phyloP scores from a whole-genome alignment of 192 early-diverging fungal species.

The Coemansia sp. region DNA sequence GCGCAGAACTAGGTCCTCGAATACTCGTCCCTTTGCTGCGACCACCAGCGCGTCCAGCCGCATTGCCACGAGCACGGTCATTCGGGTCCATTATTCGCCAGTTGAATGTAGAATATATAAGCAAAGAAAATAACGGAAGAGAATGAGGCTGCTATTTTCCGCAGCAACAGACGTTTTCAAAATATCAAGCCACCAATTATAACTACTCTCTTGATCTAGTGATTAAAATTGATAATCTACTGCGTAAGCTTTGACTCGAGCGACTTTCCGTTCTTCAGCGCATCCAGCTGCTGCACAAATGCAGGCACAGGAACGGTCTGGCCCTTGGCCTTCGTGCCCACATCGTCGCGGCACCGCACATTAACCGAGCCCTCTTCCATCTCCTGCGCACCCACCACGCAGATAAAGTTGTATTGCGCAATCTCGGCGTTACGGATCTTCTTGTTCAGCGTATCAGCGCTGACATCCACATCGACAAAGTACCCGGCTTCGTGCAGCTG shows the following conservation, averaged over 20 bases:
- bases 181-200: not conserved
- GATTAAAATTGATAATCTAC: not conserved
- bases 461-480: conserved; percentile 82
- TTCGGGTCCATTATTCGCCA: conserved; percentile 31
- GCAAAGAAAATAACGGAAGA: conserved; percentile 6
- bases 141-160: not conserved
- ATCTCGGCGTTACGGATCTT: conserved; percentile 97
- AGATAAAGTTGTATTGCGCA: conserved; percentile 96
- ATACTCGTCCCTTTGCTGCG: conserved; percentile 19
- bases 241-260: conserved; percentile 59
- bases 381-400: conserved; percentile 91
- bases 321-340: conserved; percentile 78
- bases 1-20: conserved; percentile 50
- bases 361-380: conserved; percentile 83
- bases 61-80: conserved; percentile 34
- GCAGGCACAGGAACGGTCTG: conserved; percentile 72
- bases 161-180: not conserved
- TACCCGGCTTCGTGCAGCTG: conserved; percentile 72
- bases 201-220: not conserved
- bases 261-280: conserved; percentile 18
- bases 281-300: conserved; percentile 79
- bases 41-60: conserved; percentile 5
- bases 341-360: conserved; percentile 85
- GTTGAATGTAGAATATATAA: not conserved
- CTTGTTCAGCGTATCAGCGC: conserved; percentile 87